phyloP scores from a whole-genome alignment of 2,329 filamentous ascomycete species.

The Alternaria triticina region DNA sequence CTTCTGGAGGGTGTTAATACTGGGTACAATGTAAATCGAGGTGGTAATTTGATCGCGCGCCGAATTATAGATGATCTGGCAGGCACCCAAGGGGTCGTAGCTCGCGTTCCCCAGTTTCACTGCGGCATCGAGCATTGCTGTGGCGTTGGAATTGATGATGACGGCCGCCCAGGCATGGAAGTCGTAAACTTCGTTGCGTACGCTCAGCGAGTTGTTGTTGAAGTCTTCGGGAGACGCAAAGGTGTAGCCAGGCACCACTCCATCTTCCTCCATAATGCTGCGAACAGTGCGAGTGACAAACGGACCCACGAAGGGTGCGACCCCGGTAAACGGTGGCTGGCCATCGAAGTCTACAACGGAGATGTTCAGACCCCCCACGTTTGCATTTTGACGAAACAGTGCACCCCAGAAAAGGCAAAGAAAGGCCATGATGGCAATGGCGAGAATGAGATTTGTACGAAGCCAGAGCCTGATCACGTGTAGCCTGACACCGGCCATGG shows the following conservation, averaged over 20 bases:
- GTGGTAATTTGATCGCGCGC: constrained; percentile 63
- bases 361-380: constrained; percentile 53
- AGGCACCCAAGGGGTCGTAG: constrained; percentile 67
- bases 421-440: constrained; percentile 30
- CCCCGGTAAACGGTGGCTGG: constrained; percentile 54
- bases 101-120: constrained; percentile 60
- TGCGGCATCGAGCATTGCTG: constrained; percentile 61
- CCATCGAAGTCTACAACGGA: constrained; percentile 70
- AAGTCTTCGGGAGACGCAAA: constrained; percentile 59
- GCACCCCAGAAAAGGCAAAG: constrained; percentile 41
- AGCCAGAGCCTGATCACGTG: constrained; percentile 39
- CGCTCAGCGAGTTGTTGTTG: constrained; percentile 61
- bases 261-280: constrained; percentile 44
- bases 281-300: constrained; percentile 56
- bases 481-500: constrained; percentile 38
- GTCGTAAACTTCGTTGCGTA: constrained; percentile 65
- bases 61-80: constrained; percentile 63
- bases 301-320: constrained; percentile 62
- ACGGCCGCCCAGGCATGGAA: constrained; percentile 66
- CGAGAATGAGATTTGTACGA: constrained; percentile 36
- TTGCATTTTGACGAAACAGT: constrained; percentile 31
- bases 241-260: constrained; percentile 56
- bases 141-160: constrained; percentile 68
- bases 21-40: constrained; percentile 60
- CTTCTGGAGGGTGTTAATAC: constrained; percentile 55